Base-by-base conservation (phyloP, 2,329 filamentous ascomycete species). In the Cladophialophora exuberans region DNA sequence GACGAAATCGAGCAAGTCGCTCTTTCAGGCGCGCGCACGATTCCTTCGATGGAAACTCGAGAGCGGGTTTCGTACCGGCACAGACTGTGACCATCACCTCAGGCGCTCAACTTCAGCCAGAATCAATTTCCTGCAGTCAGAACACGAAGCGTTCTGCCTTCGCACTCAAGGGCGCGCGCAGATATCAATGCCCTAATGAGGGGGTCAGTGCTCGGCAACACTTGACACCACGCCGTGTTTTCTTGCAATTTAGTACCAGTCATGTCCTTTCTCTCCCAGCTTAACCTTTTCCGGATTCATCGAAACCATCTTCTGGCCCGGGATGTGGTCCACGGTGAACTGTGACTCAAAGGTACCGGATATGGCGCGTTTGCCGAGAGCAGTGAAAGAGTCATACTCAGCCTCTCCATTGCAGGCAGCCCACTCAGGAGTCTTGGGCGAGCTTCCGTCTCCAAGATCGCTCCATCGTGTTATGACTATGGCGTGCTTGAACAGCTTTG, bases 401-500 rank as follows among this genome's bases (percentile, higher is more conserved):
- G 67, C 66, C 28, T 62, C 52, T 4, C 79, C 80, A 62, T 81
- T 81, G 30, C 79, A 73, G n/a, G 82, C 78, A 9, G 76, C 76
- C 78, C 83, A 85, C 57, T 83, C 79, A 3, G 70, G 70, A n/a
- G 70, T 75, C 9, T 70, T 70, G 2, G 82, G 80, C 7, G 72
- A 73, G 1, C 68, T 74, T 1, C 81, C 81, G 66, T 83, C 75
- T 1, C 83, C 83, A 13, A 86, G 65, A 67, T 86, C 83, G 57
- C 77, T 79, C 83, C 83, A 86, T 15, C 83, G 70, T 6, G 83
- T 85, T 3, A 85, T 79, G 3, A 83, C 75, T 50, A 86, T 76
- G 1, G 80, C 78, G 53, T 85, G 82, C 62, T 80, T 83, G 68
- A 86, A 86, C 2, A 72, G 68, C 9, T 72, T 63, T 31, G 69